phyloP scores from a whole-genome alignment of 139 green algal species.

The Chlorella sp. region DNA sequence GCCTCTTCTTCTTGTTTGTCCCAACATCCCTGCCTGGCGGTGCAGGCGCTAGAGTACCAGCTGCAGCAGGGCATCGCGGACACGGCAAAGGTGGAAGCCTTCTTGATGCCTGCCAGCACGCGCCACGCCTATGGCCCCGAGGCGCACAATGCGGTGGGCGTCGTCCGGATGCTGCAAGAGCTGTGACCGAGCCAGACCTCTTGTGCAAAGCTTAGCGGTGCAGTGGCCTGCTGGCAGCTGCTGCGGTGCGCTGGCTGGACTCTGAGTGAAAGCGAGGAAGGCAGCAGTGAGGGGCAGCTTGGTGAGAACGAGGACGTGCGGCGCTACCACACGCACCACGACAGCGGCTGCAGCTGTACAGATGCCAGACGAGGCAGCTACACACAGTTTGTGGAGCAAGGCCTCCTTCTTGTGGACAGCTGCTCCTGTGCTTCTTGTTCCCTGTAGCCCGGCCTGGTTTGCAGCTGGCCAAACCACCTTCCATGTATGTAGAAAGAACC shows the following conservation, averaged over 20 bases:
- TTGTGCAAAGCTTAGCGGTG: not conserved
- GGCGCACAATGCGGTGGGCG: slow-evolving; percentile 49
- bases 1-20: not conserved
- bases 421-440: too few species aligned
- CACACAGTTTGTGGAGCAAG: too few species aligned
- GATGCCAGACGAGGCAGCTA: too few species aligned
- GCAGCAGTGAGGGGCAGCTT: not conserved
- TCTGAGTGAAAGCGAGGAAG: not conserved
- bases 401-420: too few species aligned
- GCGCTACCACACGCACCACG: too few species aligned
- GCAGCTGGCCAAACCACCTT: too few species aligned
- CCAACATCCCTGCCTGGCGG: not conserved
- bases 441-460: too few species aligned
- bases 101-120: slow-evolving; percentile 48
- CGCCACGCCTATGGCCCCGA: slow-evolving; percentile 54
- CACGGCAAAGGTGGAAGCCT: slow-evolving; percentile 59
- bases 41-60: slow-evolving; percentile 89
- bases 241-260: not conserved
- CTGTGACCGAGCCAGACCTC: not conserved
- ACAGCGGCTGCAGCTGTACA: too few species aligned
- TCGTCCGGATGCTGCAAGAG: slow-evolving; percentile 53
- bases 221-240: not conserved
- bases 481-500: too few species aligned
- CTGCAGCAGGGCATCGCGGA: slow-evolving; percentile 81
- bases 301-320: not conserved